Conservation (phyloP, 495 filamentous ascomycete genomes). For the Endocarpon pusillum region DNA sequence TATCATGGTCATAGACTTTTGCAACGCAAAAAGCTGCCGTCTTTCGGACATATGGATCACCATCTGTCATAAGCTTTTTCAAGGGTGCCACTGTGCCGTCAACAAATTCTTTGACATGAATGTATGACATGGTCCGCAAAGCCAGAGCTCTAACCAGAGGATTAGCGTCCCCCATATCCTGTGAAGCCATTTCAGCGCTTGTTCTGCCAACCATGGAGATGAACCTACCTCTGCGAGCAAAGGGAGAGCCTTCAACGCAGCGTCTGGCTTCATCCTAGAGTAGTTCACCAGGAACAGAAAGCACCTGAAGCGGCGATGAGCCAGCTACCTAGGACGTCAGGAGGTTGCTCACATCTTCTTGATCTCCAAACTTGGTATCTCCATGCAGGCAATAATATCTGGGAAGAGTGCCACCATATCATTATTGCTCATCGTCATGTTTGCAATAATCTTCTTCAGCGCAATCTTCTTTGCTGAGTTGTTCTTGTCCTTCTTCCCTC, state of each 20-base stretch:
- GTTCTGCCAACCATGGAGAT: not conserved
- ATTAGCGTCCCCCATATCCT: constrained; percentile 92
- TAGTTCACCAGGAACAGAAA: constrained; percentile 97
- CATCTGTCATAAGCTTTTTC: constrained; percentile 67
- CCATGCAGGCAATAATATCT: constrained; percentile 89
- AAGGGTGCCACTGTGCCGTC: constrained; percentile 74
- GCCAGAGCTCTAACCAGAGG: constrained; percentile 87
- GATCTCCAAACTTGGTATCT: constrained; percentile 83
- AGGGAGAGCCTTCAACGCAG: constrained; percentile 83
- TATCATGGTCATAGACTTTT: constrained; percentile 94
- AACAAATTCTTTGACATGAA: constrained; percentile 93
- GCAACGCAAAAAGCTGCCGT: constrained; percentile 93
- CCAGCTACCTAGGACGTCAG: constrained; percentile 1
- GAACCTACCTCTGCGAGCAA: constrained; percentile 58
- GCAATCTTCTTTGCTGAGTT: constrained; percentile 93
- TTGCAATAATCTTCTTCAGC: constrained; percentile 98
- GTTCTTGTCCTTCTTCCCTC: constrained; percentile 97
- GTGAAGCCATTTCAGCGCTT: not conserved
- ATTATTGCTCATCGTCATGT: constrained; percentile 99
- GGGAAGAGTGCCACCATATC: constrained; percentile 97
- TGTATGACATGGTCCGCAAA: constrained; percentile 88
- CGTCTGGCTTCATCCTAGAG: constrained; percentile 81
- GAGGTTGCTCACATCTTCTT: constrained; percentile 80
- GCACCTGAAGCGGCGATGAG: constrained; percentile 49
- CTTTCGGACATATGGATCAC: constrained; percentile 93